Percentiles rank a stretch among this genome's conserved stretches.
Conservation (phyloP, 2,329 filamentous ascomycete species). For the Aspergillus niger region DNA sequence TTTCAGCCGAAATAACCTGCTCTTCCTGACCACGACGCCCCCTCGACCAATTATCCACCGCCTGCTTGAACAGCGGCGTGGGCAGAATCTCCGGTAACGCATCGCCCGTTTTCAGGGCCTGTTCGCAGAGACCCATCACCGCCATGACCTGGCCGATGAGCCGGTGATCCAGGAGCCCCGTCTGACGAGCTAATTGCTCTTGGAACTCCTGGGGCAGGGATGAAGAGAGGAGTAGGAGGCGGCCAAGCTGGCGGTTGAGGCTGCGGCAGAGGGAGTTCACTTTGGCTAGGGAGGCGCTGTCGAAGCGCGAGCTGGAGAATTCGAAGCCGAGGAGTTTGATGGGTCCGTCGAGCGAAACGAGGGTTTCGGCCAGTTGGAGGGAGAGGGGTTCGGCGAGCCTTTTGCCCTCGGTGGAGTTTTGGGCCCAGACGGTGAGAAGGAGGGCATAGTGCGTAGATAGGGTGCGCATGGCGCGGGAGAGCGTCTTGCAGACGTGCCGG, state of each 20-base stretch:
- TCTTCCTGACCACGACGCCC: slow-evolving; percentile 9
- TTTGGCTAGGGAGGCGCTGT: slow-evolving; percentile 33
- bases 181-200: slow-evolving; percentile 39
- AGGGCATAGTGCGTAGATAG: slow-evolving; percentile 55
- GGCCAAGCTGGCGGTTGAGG: slow-evolving; percentile 36
- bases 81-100: slow-evolving; percentile 53
- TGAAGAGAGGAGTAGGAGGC: slow-evolving; percentile 39
- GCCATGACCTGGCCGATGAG: slow-evolving; percentile 55
- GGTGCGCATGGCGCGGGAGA: slow-evolving; percentile 48
- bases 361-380: slow-evolving; percentile 35
- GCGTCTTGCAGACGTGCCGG: slow-evolving; percentile 47
- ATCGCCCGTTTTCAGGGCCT: slow-evolving; percentile 51
- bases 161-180: slow-evolving; percentile 48
- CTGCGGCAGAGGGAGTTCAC: slow-evolving; percentile 37
- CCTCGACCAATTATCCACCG: slow-evolving; percentile 29
- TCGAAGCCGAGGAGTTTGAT: slow-evolving; percentile 42
- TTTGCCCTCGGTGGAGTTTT: slow-evolving; percentile 24
- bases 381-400: slow-evolving; percentile 34
- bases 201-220: slow-evolving; percentile 45
- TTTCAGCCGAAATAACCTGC: slow-evolving; percentile 32
- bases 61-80: slow-evolving; percentile 47
- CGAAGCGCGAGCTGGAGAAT: slow-evolving; percentile 44
- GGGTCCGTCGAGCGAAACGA: slow-evolving; percentile 37
- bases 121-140: slow-evolving; percentile 50
- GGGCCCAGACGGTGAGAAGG: slow-evolving; percentile 49